A percentile compares a stretch with the other conserved stretches of the same genome.
Conservation (phyloP, 2,329 filamentous ascomycete genomes). For the Fusarium annulatum region DNA sequence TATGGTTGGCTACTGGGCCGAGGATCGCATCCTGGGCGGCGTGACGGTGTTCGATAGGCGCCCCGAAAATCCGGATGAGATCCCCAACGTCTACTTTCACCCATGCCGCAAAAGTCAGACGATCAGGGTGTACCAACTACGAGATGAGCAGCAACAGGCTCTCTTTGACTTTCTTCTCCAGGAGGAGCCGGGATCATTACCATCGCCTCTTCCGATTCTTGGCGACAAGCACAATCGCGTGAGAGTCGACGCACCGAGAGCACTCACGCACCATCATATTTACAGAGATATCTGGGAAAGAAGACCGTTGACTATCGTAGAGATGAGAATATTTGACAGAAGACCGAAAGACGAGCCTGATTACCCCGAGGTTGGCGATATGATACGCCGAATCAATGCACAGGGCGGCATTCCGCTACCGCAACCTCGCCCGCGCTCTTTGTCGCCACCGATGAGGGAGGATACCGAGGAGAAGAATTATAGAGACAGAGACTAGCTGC, state of each 20-base stretch:
- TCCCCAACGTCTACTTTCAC: conserved; percentile 24
- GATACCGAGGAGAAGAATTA: not conserved
- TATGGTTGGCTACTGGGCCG: conserved; percentile 29
- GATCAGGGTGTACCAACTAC: conserved; percentile 22
- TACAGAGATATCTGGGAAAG: conserved; percentile 33
- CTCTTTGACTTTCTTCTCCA: conserved; percentile 15
- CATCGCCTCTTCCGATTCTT: conserved; percentile 15
- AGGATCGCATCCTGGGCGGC: conserved; percentile 22
- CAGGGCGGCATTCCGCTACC: not conserved
- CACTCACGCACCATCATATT: conserved; percentile 13
- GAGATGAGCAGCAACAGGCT: conserved; percentile 12
- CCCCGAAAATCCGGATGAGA: not conserved
- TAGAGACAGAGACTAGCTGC: not conserved
- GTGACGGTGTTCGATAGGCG: conserved; percentile 12
- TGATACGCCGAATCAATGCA: conserved; percentile 7
- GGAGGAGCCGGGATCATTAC: not conserved
- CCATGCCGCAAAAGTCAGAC: conserved; percentile 21
- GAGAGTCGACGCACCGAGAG: conserved; percentile 14
- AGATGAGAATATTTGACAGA: conserved; percentile 4
- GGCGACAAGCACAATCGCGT: conserved; percentile 9
- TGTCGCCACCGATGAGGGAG: not conserved
- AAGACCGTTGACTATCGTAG: not conserved
- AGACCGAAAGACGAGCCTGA: conserved; percentile 23
- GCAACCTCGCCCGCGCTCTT: not conserved
- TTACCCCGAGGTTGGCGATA: conserved; percentile 16